Conservation (phyloP, 495 filamentous ascomycete genomes). For the Tuber aestivum region DNA sequence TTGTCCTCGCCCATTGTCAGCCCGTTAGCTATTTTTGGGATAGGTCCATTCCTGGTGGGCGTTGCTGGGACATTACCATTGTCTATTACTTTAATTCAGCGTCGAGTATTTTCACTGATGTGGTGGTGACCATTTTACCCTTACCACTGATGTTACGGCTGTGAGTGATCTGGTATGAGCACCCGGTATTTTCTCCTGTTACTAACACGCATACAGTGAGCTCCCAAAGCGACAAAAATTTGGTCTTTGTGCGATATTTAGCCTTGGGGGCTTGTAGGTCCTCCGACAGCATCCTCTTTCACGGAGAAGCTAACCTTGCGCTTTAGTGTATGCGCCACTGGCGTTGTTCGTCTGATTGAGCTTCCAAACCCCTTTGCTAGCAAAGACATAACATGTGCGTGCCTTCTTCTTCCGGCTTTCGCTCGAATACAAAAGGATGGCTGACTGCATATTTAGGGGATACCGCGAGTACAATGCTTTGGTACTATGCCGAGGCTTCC, state of each 20-base stretch:
- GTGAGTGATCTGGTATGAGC: not conserved
- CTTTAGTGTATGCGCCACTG: slow-evolving; percentile 6
- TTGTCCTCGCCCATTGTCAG: slow-evolving; percentile 5
- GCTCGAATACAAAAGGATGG: not conserved
- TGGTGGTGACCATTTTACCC: slow-evolving; percentile 7
- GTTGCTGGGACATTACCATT: slow-evolving; percentile 4
- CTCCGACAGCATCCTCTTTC: not conserved
- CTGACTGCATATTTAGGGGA: slow-evolving; percentile 3
- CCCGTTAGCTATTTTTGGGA: slow-evolving; percentile 8
- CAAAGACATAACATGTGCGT: slow-evolving; percentile 12
- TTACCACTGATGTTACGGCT: not conserved
- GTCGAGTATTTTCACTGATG: not conserved
- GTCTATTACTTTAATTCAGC: slow-evolving; percentile 6
- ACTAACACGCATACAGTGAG: not conserved
- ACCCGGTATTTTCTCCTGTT: not conserved
- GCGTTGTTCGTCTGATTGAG: slow-evolving; percentile 2
- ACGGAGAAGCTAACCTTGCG: not conserved
- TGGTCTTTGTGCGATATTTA: slow-evolving; percentile 10
- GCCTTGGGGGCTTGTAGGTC: slow-evolving; percentile 4
- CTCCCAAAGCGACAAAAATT: slow-evolving; percentile 6
- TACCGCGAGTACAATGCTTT: slow-evolving; percentile 5
- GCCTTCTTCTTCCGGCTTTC: not conserved
- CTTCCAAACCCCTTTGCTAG: slow-evolving; percentile 7
- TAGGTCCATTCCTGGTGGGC: not conserved
- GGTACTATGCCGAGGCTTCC: slow-evolving; percentile 8